Base-by-base conservation (phyloP, 2,329 filamentous ascomycete genomes). In the Neonectria faginata region DNA sequence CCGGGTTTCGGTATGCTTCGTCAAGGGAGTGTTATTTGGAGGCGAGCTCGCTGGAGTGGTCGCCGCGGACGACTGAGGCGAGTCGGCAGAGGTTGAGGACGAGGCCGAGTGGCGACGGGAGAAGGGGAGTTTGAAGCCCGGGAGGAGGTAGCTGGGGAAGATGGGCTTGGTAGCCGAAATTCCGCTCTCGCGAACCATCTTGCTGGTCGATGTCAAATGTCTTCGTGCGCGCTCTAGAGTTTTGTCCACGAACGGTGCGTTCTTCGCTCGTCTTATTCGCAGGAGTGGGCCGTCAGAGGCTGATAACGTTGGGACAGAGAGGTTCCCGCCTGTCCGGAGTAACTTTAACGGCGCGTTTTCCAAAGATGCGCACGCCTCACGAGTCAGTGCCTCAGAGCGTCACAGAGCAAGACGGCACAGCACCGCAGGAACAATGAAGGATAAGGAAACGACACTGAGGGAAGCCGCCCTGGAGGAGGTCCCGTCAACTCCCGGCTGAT, bases 101-200 rank as follows among this genome's bases (percentile, higher is more conserved):
- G 75, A 76, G 12, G 77, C 72, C 10, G 79, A 77, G 44, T 78
- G 78, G 62, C 81, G 81, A 55, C 81, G 80, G 45, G 79, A 79
- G 67, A 86, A 82, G n/a, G 83, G 79, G 47, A 86, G 79, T 50
- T 77, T 79, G 68, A 88, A 77, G 72, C 79, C 84, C 11, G 85
- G 84, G 22, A 88, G 79, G 27, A 88, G 78, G 71, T 84, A 88
- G 66, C 74, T 79, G 11, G 85, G 81, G 70, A 88, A 87, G 29
- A 79, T 76, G 27, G 81, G 83, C 60, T 76, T 77, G 20, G 80
- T 81, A 48, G 79, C 79, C 66, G 80, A 75, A 68, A 81, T 81
- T 66, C 77, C 76, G 62, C 76, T 80, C 57, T 77, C 77, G 39
- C 77, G 76, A 66, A 76, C 76, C 75, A 78, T 77, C 60, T 64